Evolutionary conservation across 202 grass and related monocot species (phyloP), one percentile per base, ranked within the genome.

Genomic region (Carex arenaria): DNA sequence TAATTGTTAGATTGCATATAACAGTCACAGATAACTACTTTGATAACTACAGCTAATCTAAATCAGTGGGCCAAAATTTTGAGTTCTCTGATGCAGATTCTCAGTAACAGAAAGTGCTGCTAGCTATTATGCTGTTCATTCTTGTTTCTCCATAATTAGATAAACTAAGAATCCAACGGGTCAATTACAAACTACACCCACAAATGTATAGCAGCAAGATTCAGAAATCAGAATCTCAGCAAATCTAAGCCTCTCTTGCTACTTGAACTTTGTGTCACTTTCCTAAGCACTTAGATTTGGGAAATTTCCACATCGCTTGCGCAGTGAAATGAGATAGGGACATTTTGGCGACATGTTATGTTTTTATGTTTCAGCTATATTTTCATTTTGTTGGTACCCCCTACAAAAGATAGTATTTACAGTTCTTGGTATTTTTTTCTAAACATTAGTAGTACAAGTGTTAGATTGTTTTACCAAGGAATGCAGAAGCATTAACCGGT

Each of bases 401-500:
- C n/a, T 11, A 49, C 7, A 60, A 57, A 60, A 34, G 1, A 60
- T 14, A 12, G 15, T 38, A 78, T 78, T 78, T 78, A 59, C 73
- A 38, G 17, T 36, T 36, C 17, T 59, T 57, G 7, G 14, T 77
- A n/a, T 26, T 32, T 76, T 75, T 52, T 76, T 23, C 18, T 18
- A 56, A 74, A 54, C 5, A 31, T 51, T 7, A 51, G 11, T 40
- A 40, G 11, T 40, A 40, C 8, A 73, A 26, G 11, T 73, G 36
- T 12, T 28, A 52, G n/a, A 54, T 22, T 23, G 20, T 14, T 73
- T 51, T 86, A 98, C 95, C 93, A 40, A 98, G 96, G 56, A 90
- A 93, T 10, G 82, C 88, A 1, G 96, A 98, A 68, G 96, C 93
- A 60, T 98, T 95, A 81, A 98, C 85, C 15, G 96, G 96, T 2